Percentiles rank a stretch among this genome's conserved stretches.
Evolutionary conservation across 2,329 filamentous ascomycete species (phyloP).

Genomic region (Xylariomycetidae sp.): DNA sequence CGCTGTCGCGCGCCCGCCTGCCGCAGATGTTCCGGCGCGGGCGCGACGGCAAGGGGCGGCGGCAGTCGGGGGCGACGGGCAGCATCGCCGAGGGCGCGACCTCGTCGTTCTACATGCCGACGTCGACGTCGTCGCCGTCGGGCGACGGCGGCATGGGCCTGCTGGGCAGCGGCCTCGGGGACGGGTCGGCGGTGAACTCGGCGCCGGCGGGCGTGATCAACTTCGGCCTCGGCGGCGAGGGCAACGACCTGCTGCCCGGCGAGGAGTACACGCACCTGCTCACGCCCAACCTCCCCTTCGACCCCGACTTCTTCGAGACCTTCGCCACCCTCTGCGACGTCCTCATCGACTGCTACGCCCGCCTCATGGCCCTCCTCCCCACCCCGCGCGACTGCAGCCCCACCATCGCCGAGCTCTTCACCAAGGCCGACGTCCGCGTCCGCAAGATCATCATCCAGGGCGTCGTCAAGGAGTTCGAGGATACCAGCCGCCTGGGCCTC

Average conservation of each 20-base stretch:
- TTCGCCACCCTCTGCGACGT: constrained; percentile 95
- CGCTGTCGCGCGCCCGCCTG: constrained; percentile 70
- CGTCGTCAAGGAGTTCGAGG: constrained; percentile 89
- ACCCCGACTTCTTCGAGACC: constrained; percentile 94
- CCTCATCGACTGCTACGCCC: constrained; percentile 84
- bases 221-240: constrained; percentile 45
- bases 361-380: constrained; percentile 69
- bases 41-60: constrained; percentile 51
- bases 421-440: constrained; percentile 79
- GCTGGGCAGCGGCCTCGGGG: constrained; percentile 16
- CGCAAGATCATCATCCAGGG: constrained; percentile 85
- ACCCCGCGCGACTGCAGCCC: constrained; percentile 66
- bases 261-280: constrained; percentile 85
- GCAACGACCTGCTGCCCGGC: constrained; percentile 66
- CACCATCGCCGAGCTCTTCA: constrained; percentile 74
- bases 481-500: constrained; percentile 67
- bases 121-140: too few relatives aligned
- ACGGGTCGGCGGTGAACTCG: constrained; percentile 25
- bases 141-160: constrained; percentile 11
- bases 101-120: too few relatives aligned
- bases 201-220: constrained; percentile 43
- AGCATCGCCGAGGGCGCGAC: constrained; percentile 12
- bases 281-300: constrained; percentile 89
- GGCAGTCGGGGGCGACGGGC: constrained; percentile 42
- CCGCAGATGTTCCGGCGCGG: constrained; percentile 76